phyloP scores from a whole-genome alignment of 2,329 filamentous ascomycete species.

The Botrytis cinerea region DNA sequence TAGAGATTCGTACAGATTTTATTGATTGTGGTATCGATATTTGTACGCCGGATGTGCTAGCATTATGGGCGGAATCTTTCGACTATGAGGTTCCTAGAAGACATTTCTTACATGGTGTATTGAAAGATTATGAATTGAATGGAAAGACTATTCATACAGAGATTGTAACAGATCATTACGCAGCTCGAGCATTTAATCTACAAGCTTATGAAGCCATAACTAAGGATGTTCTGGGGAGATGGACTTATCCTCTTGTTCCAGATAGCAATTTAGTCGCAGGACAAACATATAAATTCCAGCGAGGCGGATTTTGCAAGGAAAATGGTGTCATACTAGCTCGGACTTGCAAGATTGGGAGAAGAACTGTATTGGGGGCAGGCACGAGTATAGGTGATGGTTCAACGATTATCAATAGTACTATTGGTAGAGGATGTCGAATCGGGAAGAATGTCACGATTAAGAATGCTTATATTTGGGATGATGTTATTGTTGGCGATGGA shows the following conservation, averaged over 20 bases:
- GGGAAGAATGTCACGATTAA: slow-evolving; percentile 80
- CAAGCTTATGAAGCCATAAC: slow-evolving; percentile 88
- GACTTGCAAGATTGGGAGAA: slow-evolving; percentile 67
- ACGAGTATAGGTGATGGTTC: slow-evolving; percentile 74
- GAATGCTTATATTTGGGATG: slow-evolving; percentile 86
- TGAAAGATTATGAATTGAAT: slow-evolving; percentile 97
- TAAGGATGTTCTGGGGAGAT: slow-evolving; percentile 81
- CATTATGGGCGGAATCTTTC: slow-evolving; percentile 95
- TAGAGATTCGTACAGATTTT: slow-evolving; percentile 83
- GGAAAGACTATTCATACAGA: slow-evolving; percentile 96
- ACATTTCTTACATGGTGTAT: slow-evolving; percentile 86
- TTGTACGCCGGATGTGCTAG: slow-evolving; percentile 92
- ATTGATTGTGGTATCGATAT: slow-evolving; percentile 97
- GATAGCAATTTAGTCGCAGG: slow-evolving; percentile 81
- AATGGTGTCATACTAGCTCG: slow-evolving; percentile 72
- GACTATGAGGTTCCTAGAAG: slow-evolving; percentile 89
- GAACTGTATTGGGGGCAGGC: slow-evolving; percentile 73
- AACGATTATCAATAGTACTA: slow-evolving; percentile 71
- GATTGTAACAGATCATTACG: slow-evolving; percentile 79
- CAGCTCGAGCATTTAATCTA: slow-evolving; percentile 80
- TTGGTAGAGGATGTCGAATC: slow-evolving; percentile 84
- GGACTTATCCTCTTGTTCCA: slow-evolving; percentile 86
- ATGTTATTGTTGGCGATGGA: slow-evolving; percentile 74
- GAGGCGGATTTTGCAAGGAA: slow-evolving; percentile 75
- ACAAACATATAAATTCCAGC: slow-evolving; percentile 72